A percentile compares a stretch with the other conserved stretches of the same genome.
phyloP scores from a whole-genome alignment of 768 basidiomycete species.

The Naganishia antarctica region DNA sequence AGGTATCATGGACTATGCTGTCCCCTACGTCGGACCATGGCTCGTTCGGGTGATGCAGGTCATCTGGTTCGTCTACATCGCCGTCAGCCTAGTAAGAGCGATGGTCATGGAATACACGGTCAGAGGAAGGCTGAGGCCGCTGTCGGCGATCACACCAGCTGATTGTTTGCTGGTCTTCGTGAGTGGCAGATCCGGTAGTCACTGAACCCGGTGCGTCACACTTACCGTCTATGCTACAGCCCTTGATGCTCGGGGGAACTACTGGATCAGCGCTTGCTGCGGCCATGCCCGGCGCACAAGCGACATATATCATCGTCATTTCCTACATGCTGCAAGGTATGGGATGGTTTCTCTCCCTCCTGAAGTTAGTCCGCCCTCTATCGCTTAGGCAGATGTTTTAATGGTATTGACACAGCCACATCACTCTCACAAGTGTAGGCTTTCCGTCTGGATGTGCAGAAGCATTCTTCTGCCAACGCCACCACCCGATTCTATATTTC shows the following conservation, averaged over 20 bases:
- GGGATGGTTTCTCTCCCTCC: constrained; percentile 13
- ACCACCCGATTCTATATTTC: constrained; percentile 1
- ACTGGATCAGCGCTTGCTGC: constrained; percentile 1
- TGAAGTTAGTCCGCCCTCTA: neutral
- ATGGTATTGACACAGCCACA: neutral
- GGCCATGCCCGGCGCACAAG: constrained; percentile 1
- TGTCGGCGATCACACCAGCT: constrained; percentile 21
- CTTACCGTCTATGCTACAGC: neutral
- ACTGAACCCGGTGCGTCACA: neutral
- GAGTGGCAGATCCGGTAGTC: neutral
- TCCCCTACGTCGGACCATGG: constrained; percentile 24
- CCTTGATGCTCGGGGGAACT: constrained; percentile 23
- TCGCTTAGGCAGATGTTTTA: too few species aligned
- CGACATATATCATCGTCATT: constrained; percentile 17
- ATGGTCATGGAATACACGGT: constrained; percentile 23
- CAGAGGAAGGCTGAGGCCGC: constrained; percentile 2
- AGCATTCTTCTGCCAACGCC: constrained; percentile 18
- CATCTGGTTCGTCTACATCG: constrained; percentile 26
- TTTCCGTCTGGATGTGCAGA: constrained; percentile 17
- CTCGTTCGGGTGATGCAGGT: constrained; percentile 1
- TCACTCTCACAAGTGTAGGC: neutral
- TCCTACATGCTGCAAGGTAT: constrained; percentile 20
- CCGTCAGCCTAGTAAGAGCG: constrained; percentile 5
- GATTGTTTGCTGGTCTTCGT: constrained; percentile 22
- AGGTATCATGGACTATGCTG: constrained; percentile 21